Percentiles rank a stretch among this genome's conserved stretches.
These are phyloP conservation scores for Tylopilus sp. DNA, from an alignment of 768 basidiomycete species.

Conservation along the genomic window DNA sequence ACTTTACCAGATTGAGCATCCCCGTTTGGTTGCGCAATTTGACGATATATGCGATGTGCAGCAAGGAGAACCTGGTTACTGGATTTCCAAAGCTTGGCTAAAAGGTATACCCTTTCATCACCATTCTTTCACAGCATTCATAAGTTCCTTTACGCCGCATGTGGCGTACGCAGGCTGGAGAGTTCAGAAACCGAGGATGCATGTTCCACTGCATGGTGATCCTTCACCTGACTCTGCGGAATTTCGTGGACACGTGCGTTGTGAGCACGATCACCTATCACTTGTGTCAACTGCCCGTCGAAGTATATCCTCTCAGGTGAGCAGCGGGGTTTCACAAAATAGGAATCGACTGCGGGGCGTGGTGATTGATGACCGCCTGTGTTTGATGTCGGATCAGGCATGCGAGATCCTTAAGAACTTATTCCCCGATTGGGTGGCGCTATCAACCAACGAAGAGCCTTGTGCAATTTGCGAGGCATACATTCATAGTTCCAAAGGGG, in stretches of 20 bases:
- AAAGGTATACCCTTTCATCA: constrained; percentile 48
- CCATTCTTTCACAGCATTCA: constrained; percentile 11
- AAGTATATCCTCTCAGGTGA: constrained; percentile 60
- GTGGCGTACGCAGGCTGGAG: constrained; percentile 60
- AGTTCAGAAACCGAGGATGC: constrained; percentile 72
- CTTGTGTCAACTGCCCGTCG: constrained; percentile 53
- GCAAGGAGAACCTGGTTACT: constrained; percentile 47
- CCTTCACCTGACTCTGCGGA: constrained; percentile 62
- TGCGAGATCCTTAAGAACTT: constrained; percentile 48
- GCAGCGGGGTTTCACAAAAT: constrained; percentile 11
- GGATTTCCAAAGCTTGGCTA: constrained; percentile 79
- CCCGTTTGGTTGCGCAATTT: constrained; percentile 54
- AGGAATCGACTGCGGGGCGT: constrained; percentile 10
- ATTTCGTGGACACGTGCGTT: constrained; percentile 58
- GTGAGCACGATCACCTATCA: constrained; percentile 66
- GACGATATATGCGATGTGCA: constrained; percentile 48
- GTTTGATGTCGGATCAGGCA: constrained; percentile 42
- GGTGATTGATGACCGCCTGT: constrained; percentile 14
- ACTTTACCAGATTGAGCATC: constrained; percentile 67
- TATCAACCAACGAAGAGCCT: constrained; percentile 44
- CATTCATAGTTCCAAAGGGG: constrained; percentile 54
- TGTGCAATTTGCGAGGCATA: constrained; percentile 65
- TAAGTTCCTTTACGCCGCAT: not conserved
- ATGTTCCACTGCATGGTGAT: constrained; percentile 52
- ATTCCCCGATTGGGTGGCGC: constrained; percentile 65